phyloP scores from a whole-genome alignment of 2,329 filamentous ascomycete species.

The Penicillium sp. region DNA sequence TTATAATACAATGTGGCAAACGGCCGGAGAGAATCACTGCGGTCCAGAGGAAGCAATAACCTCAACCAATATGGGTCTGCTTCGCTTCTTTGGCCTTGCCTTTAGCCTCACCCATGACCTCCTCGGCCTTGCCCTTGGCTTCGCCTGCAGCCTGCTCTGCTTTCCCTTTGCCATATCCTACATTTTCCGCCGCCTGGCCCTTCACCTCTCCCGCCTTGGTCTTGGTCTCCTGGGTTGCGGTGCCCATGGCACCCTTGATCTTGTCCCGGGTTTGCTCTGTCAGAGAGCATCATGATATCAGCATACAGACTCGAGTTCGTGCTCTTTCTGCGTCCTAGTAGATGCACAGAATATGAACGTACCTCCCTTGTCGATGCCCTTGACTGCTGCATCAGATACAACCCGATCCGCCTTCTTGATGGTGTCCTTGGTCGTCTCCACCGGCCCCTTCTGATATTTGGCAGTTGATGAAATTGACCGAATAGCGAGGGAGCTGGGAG shows the following conservation, averaged over 20 bases:
- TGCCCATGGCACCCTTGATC: constrained; percentile 42
- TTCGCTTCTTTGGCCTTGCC: constrained; percentile 29
- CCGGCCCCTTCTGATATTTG: constrained; percentile 49
- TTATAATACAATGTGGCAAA: too few relatives aligned
- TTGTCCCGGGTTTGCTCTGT: constrained; percentile 54
- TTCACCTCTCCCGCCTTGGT: constrained; percentile 34
- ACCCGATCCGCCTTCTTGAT: constrained; percentile 57
- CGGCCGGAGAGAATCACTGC: too few relatives aligned
- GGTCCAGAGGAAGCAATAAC: not conserved
- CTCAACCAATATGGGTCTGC: constrained; percentile 11
- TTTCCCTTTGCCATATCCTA: constrained; percentile 36
- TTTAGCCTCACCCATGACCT: constrained; percentile 27
- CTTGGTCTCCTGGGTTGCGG: constrained; percentile 49
- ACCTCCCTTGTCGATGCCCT: constrained; percentile 63
- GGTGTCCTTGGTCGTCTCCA: constrained; percentile 57
- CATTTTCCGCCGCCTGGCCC: constrained; percentile 28
- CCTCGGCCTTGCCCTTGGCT: constrained; percentile 29
- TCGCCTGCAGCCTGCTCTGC: constrained; percentile 30
- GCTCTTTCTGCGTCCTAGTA: not conserved
- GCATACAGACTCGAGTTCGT: not conserved
- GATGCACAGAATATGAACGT: constrained; percentile 39
- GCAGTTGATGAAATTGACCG: constrained; percentile 54
- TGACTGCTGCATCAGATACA: constrained; percentile 56
- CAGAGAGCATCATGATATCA: too few relatives aligned
- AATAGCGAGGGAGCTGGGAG: constrained; percentile 18